Evolutionary conservation across 345 rosid genomes (phyloP).

Genomic region (Moricandia arvensis): DNA sequence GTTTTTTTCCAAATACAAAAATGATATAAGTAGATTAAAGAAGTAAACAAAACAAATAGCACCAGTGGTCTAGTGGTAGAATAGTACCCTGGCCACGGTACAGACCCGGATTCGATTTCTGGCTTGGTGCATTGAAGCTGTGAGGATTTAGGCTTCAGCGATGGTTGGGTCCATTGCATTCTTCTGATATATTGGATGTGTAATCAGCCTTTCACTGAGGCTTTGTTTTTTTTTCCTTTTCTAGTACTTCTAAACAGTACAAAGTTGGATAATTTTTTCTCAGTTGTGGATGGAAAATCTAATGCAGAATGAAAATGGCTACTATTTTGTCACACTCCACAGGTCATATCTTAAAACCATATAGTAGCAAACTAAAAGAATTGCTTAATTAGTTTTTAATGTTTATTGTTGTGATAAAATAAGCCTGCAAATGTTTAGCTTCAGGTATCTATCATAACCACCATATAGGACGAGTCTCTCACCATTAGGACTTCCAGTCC

Average conservation of each 20-base stretch:
- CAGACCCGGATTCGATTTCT: conserved; percentile 65
- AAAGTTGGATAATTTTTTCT: not conserved
- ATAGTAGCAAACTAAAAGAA: no score
- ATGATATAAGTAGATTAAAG: no score
- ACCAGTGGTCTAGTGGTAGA: conserved; percentile 91
- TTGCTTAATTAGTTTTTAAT: no score
- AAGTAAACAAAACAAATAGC: conserved; percentile 17
- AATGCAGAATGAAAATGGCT: not conserved
- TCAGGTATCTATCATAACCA: no score
- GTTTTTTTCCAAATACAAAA: no score
- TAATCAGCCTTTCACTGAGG: not conserved
- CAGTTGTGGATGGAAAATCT: not conserved
- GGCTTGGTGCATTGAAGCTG: conserved; percentile 12
- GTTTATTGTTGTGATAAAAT: no score
- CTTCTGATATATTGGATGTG: not conserved
- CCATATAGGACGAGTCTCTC: no score
- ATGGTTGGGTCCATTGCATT: not conserved
- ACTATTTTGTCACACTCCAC: not conserved
- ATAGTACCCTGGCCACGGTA: conserved; percentile 80
- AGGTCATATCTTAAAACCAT: not conserved
- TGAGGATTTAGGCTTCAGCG: not conserved
- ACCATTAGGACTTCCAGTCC: no score
- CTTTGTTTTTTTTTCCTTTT: not conserved
- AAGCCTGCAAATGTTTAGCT: not conserved
- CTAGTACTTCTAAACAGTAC: not conserved